Base-by-base conservation (phyloP, 208 protist species). In the Balamuthia mandrillaris region DNA sequence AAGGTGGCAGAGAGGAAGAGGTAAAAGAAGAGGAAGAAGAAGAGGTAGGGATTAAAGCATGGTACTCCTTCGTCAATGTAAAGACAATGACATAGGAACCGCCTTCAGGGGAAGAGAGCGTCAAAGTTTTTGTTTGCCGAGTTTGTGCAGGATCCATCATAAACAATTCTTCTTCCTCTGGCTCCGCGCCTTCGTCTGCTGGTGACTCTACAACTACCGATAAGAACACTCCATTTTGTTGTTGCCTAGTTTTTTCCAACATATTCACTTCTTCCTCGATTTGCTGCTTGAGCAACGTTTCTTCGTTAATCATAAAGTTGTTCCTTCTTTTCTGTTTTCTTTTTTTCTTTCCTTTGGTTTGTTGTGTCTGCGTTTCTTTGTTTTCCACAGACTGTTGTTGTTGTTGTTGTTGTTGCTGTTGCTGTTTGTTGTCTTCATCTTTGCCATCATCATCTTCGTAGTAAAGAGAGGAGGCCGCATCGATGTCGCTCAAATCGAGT, bases 61-160 rank as follows among this genome's bases (percentile, higher is more conserved):
- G 75, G 37, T 85, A 54, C 14, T 81, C 86, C 52, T 89, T 89
- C 7, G 49, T 74, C 10, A 89, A 21, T 37, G 60, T 87, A 31
- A 89, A 66, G n/a, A 87, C 82, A 66, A 89, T 74, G 49, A 87
- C 83, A 54, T 87, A 89, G 3, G 87, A 85, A 9, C 87, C 87
- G 31, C 87, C 87, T 12, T 89, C 87, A n/a, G 87, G 81, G 29
- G 81, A 85, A 49, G 77, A 81, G 12, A 89, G 37, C 31, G 61
- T 89, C 18, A 89, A 79, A 37, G 81, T 86, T 66, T 79, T 89
- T 3, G 82, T 87, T 0, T 52, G 77, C 10, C 47, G 45, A 10
- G 65, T 85, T 9, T 89, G n/a, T n/a, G n/a, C n/a, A n/a, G n/a
- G n/a, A n/a, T n/a, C n/a, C n/a, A n/a, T n/a, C n/a, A n/a, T n/a